These are phyloP conservation scores for Mallotus japonicus DNA, from an alignment of 441 rosid genomes.

Conservation along the genomic window DNA sequence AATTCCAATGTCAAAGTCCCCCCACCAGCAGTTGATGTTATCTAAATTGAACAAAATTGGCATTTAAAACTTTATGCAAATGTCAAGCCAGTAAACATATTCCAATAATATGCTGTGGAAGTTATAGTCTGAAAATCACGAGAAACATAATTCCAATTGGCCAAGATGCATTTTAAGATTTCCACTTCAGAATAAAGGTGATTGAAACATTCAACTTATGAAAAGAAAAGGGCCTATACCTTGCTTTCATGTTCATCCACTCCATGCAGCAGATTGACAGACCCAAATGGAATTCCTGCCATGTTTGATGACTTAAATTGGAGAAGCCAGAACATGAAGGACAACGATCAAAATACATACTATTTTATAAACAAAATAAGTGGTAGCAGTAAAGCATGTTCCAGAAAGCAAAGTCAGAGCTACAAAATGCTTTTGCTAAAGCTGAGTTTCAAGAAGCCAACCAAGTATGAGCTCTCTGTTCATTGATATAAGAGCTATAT, in stretches of 20 bases:
- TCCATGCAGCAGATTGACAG: slow-evolving; percentile 86
- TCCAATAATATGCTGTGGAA: too few relatives aligned
- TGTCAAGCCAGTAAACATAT: neutral
- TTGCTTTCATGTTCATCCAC: slow-evolving; percentile 98
- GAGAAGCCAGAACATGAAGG: slow-evolving; percentile 17
- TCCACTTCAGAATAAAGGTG: neutral
- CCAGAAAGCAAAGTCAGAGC: neutral
- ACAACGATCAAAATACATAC: neutral
- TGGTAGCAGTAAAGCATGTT: neutral
- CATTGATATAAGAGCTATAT: neutral
- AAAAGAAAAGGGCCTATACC: slow-evolving; percentile 41
- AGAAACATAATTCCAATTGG: slow-evolving; percentile 2
- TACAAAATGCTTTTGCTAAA: neutral
- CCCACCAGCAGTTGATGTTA: slow-evolving; percentile 99
- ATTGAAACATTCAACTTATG: neutral
- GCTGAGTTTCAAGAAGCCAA: slow-evolving; percentile 7
- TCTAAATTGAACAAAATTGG: slow-evolving; percentile 46
- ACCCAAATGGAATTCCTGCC: slow-evolving; percentile 97
- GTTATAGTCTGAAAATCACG: neutral
- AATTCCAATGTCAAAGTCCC: slow-evolving; percentile 97
- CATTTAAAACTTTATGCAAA: slow-evolving; percentile 18
- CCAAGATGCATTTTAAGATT: neutral
- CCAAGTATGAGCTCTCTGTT: neutral
- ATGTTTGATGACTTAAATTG: slow-evolving; percentile 21
- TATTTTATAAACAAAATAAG: neutral